Base-by-base conservation (phyloP, 2,329 filamentous ascomycete genomes). In the Thielaviopsis euricoi region DNA sequence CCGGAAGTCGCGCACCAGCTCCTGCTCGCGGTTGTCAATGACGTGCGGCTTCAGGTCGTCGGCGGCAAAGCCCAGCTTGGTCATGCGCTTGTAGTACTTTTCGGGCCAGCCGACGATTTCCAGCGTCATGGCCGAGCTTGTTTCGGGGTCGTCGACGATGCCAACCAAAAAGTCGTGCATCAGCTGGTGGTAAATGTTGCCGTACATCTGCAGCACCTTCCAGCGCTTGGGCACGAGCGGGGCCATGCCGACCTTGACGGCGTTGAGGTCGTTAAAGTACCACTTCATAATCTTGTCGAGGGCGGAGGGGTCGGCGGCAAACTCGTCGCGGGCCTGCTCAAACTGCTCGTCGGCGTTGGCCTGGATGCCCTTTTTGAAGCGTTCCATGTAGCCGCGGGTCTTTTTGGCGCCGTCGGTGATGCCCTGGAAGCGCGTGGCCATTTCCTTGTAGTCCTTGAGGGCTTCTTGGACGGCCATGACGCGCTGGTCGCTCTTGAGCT, bases 181-280 rank as follows among this genome's bases (percentile, higher is more conserved):
- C 64, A 91, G 79, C 63, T 81, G 78, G 72, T 98, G 93, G 68
- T 98, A 98, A 61, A 95, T 90, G 65, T 86, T 80, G 60, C 83
- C 85, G 69, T 95, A 98, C 0, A 87, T 93, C 68, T 86, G 84
- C 72, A 90, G 86, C 53, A 98, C 95, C 67, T 86, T 90, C 93
- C 93, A 98, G 70, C 93, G 95, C 71, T 87, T 91, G 9, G 94
- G 93, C 81, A 96, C 90, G 56, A 98, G 76, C 26, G 82, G 81
- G 61, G 86, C 81, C 87, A 98, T 95, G 66, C 93, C 91, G 62
- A 94, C 79, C 70, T 91, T 89, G 67, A 96, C 91, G 3, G 89
- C 89, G 70, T 94, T 95, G 43, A 98, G 79, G 69, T 98, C 91
- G 72, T 97, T 96, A 74, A 97, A 98, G 71, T 83, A 98, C 93